A percentile compares a stretch with the other conserved stretches of the same genome.
phyloP scores from a whole-genome alignment of 495 filamentous ascomycete genomes.

The Letharia lupina region DNA sequence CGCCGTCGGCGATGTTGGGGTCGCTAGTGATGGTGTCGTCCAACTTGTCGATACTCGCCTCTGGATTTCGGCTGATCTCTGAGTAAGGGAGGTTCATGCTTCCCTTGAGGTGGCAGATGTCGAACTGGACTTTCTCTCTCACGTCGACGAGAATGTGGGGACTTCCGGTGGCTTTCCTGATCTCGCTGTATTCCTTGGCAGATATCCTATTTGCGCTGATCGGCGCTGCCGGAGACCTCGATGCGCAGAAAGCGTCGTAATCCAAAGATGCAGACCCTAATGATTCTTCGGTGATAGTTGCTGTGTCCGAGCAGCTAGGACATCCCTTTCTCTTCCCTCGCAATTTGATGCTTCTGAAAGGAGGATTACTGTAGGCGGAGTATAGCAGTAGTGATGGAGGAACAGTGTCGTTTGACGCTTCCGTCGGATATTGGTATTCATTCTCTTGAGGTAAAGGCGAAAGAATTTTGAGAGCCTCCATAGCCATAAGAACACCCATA shows the following conservation, averaged over 20 bases:
- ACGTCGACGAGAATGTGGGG: conserved; percentile 68
- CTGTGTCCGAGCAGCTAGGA: conserved; percentile 59
- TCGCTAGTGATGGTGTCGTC: neutral
- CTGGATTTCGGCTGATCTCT: conserved; percentile 35
- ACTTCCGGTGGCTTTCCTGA: conserved; percentile 16
- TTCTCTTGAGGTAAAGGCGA: conserved; percentile 22
- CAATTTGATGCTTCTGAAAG: conserved; percentile 67
- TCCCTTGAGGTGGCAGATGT: conserved; percentile 62
- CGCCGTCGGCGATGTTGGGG: conserved; percentile 15
- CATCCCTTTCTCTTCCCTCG: conserved; percentile 58
- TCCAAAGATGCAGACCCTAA: conserved; percentile 58
- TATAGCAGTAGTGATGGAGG: conserved; percentile 46
- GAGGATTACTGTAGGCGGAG: conserved; percentile 57
- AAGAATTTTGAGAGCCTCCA: conserved; percentile 82
- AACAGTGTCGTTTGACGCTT: conserved; percentile 38
- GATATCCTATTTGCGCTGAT: conserved; percentile 51
- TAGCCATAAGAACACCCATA: conserved; percentile 87
- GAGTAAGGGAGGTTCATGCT: conserved; percentile 75
- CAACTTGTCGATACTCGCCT: neutral
- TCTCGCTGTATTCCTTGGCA: conserved; percentile 43
- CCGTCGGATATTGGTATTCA: neutral
- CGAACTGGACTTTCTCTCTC: conserved; percentile 73
- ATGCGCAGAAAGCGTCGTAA: conserved; percentile 74
- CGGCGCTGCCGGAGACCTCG: conserved; percentile 33
- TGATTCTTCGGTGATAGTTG: conserved; percentile 52